These are phyloP conservation scores for Verbena officinalis DNA, from an alignment of 257 asterid genomes.

Conservation along the genomic window DNA sequence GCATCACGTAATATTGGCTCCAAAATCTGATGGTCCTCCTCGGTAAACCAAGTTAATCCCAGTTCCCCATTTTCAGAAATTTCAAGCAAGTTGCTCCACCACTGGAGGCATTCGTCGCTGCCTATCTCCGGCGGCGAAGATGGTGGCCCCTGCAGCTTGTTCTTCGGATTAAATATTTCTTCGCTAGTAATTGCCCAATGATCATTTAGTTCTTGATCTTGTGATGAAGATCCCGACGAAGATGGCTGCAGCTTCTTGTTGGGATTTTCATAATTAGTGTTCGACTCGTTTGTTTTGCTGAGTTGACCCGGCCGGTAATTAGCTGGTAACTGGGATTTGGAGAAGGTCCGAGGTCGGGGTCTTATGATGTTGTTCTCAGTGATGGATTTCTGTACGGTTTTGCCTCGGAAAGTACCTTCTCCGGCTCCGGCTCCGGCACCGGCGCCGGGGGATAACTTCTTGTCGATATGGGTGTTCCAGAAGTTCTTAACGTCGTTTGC, in stretches of 20 bases:
- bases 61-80: neutral
- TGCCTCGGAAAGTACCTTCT: neutral
- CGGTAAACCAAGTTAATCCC: too few relatives aligned
- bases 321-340: neutral
- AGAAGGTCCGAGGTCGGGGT: conserved; percentile 37
- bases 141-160: neutral
- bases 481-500: conserved; percentile 65
- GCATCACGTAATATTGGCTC: too few relatives aligned
- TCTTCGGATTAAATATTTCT: neutral
- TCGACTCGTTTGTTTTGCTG: neutral
- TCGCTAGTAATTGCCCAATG: too few relatives aligned
- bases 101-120: conserved; percentile 20
- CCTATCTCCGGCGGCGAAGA: neutral
- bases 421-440: neutral
- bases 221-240: neutral
- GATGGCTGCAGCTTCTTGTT: neutral
- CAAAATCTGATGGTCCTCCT: too few relatives aligned
- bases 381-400: neutral
- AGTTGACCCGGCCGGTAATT: neutral
- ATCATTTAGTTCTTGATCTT: neutral
- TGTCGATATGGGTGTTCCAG: conserved; percentile 56
- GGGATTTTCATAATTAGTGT: neutral
- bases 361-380: conserved; percentile 2
- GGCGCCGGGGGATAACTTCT: conserved; percentile 5
- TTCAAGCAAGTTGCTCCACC: conserved; percentile 36